Percentiles rank a stretch among this genome's conserved stretches.
phyloP scores from a whole-genome alignment of 192 early-diverging fungal species.

The Backusella westeae region DNA sequence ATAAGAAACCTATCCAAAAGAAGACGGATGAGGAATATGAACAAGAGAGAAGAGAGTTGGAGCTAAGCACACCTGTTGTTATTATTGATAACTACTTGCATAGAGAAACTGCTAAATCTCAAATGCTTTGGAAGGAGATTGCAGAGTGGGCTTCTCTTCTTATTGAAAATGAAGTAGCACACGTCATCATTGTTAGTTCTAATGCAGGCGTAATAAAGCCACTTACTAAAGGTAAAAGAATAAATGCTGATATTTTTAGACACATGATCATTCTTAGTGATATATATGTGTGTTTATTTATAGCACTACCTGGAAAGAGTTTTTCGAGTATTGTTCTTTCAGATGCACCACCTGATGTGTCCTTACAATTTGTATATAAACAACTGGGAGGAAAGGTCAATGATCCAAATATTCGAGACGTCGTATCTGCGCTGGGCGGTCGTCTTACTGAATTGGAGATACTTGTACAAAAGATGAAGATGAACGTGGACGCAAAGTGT shows the following conservation, averaged over 20 bases:
- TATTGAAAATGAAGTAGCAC: constrained; percentile 82
- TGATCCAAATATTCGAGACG: constrained; percentile 36
- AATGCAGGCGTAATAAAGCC: constrained; percentile 66
- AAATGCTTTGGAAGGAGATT: constrained; percentile 67
- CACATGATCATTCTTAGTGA: not conserved
- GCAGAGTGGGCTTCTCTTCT: constrained; percentile 83
- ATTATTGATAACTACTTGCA: constrained; percentile 86
- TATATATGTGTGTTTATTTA: not conserved
- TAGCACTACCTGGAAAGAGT: constrained; percentile 67
- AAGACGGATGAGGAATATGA: constrained; percentile 29
- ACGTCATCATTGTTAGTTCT: constrained; percentile 86
- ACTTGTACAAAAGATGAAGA: constrained; percentile 85
- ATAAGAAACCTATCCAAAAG: constrained; percentile 8
- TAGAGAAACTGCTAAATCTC: constrained; percentile 61
- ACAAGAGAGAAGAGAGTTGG: constrained; percentile 31
- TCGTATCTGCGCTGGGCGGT: constrained; percentile 80
- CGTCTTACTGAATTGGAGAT: constrained; percentile 88
- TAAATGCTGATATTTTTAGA: not conserved
- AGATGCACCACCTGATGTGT: constrained; percentile 66
- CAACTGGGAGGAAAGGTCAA: constrained; percentile 36
- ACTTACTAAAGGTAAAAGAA: constrained; percentile 61
- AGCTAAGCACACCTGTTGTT: constrained; percentile 76
- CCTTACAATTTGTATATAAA: constrained; percentile 58
- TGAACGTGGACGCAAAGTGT: constrained; percentile 61
- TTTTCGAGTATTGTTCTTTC: constrained; percentile 65